phyloP scores from a whole-genome alignment of 768 basidiomycete genomes.

The Russula virescens region DNA sequence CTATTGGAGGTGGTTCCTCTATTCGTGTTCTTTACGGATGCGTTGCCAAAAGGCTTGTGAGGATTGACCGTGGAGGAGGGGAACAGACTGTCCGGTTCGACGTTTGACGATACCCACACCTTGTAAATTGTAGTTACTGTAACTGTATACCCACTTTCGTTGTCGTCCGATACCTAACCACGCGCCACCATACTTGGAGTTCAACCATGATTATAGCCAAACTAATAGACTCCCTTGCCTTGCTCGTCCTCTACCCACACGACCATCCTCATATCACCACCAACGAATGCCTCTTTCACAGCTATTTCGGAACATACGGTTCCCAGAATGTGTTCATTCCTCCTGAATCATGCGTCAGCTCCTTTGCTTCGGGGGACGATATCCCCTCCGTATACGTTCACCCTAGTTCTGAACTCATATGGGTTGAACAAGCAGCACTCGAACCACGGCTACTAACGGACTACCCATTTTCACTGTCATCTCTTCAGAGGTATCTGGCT shows the following conservation, averaged over 20 bases:
- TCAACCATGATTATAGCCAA: conserved; percentile 16
- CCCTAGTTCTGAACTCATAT: conserved; percentile 27
- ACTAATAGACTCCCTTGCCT: conserved; percentile 17
- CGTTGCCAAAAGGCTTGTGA: conserved; percentile 74
- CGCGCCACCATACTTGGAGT: background rate
- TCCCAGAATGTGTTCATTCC: conserved; percentile 47
- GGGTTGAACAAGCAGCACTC: conserved; percentile 43
- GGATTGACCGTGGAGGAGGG: conserved; percentile 67
- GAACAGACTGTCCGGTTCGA: conserved; percentile 76
- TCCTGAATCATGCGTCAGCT: conserved; percentile 37
- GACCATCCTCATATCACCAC: conserved; percentile 34
- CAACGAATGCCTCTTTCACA: conserved; percentile 42
- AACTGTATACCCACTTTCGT: background rate
- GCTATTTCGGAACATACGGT: conserved; percentile 53
- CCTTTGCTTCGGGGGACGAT: background rate
- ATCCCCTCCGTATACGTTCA: conserved; percentile 25
- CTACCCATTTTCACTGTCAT: conserved; percentile 6
- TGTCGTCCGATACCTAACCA: too few relatives aligned
- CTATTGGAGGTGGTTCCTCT: conserved; percentile 31
- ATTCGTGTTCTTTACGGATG: conserved; percentile 68
- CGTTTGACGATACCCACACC: conserved; percentile 29
- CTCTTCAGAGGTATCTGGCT: conserved; percentile 11
- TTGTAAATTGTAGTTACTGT: background rate
- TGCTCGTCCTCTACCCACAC: conserved; percentile 43
- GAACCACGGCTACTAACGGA: conserved; percentile 33